Evolutionary conservation across 352 stramenopile genomes (phyloP).

Genomic region (Paralagenidium karlingii): DNA sequence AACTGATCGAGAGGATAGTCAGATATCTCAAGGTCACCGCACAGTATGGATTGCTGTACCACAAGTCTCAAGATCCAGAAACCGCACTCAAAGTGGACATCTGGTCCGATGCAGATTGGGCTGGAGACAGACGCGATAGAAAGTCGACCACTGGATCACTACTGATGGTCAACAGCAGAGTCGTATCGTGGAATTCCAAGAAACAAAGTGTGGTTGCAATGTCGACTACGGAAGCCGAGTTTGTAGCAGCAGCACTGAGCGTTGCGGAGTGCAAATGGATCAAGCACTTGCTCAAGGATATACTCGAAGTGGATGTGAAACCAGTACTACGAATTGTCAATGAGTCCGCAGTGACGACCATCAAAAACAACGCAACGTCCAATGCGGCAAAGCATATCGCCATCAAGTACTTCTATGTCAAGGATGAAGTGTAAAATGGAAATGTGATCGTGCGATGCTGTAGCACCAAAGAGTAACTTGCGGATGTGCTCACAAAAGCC

Average conservation of each 20-base stretch:
- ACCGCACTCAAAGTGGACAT: background rate
- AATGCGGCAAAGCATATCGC: background rate
- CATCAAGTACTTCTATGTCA: background rate
- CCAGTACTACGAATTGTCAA: no score
- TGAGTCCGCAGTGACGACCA: no score
- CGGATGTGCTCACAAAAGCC: background rate
- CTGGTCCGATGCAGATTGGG: background rate
- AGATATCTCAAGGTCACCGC: no score
- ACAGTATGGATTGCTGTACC: no score
- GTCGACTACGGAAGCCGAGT: background rate
- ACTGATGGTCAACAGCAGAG: background rate
- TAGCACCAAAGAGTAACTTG: background rate
- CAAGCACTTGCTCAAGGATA: no score
- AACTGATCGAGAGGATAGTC: no score
- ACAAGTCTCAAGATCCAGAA: background rate
- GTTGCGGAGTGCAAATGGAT: background rate
- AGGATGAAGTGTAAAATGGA: background rate
- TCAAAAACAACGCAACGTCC: no score
- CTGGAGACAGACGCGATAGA: background rate
- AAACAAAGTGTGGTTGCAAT: background rate
- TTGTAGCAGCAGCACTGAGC: background rate
- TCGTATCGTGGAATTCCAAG: background rate
- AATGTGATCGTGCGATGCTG: background rate
- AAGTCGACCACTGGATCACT: background rate
- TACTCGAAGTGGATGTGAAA: no score